Evolutionary conservation across 169 alveolate species (phyloP).

Genomic region (Neospora caninum): DNA sequence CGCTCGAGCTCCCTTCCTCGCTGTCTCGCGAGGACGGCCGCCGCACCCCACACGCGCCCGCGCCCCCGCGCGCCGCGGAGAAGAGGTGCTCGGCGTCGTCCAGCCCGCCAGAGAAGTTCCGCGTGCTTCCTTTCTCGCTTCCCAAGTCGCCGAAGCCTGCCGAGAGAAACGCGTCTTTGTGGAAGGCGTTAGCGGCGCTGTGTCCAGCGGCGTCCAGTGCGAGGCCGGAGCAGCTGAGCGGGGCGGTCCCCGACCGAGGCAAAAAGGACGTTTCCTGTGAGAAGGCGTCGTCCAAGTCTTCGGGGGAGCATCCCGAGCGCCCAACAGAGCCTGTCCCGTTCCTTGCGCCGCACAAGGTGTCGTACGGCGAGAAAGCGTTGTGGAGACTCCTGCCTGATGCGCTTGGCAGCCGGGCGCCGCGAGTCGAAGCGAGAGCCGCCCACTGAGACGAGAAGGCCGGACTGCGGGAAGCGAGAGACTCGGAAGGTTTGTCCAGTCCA

Average conservation of each 20-base stretch:
- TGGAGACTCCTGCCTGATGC: background rate
- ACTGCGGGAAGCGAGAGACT: background rate
- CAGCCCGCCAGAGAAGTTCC: background rate
- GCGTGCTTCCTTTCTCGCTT: background rate
- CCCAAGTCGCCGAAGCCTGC: background rate
- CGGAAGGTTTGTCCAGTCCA: background rate
- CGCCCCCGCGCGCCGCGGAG: background rate
- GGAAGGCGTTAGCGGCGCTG: too few relatives aligned
- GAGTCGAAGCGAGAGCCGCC: too few relatives aligned
- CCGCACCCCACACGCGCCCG: background rate
- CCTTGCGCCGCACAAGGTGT: background rate
- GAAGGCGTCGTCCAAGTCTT: background rate
- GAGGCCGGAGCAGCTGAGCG: too few relatives aligned
- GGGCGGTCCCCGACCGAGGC: background rate
- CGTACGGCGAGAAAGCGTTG: background rate
- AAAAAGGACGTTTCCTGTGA: background rate
- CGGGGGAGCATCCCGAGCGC: background rate
- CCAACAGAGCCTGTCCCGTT: background rate
- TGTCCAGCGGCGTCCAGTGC: too few relatives aligned
- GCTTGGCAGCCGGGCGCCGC: background rate
- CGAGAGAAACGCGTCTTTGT: background rate
- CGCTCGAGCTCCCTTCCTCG: conserved; percentile 1
- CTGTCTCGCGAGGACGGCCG: background rate
- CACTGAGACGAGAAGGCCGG: background rate
- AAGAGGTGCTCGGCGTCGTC: background rate